phyloP scores from a whole-genome alignment of 305 asterid species.

The Fraxinus ornus region DNA sequence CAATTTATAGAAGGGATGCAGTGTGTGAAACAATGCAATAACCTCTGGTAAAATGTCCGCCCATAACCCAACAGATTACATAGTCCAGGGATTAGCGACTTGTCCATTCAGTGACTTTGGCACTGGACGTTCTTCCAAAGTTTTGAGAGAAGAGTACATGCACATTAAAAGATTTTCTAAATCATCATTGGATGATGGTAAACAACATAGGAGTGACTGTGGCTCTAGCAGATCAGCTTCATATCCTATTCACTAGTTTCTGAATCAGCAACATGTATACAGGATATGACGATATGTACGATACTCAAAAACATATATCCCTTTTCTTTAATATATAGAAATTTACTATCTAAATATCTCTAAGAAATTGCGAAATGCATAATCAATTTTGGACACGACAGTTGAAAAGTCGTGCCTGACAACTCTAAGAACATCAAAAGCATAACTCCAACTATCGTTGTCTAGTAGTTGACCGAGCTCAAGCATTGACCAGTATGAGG shows the following conservation, averaged over 20 bases:
- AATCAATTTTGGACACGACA: background rate
- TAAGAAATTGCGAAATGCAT: background rate
- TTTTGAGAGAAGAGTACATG: background rate
- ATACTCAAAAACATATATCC: background rate
- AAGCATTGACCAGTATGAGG: background rate
- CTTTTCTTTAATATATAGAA: background rate
- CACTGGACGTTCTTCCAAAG: background rate
- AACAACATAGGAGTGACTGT: background rate
- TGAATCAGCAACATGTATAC: background rate
- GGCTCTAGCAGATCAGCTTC: slow-evolving; percentile 5
- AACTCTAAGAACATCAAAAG: background rate
- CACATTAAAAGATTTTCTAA: background rate
- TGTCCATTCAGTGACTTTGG: background rate
- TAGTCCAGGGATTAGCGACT: background rate
- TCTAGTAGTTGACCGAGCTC: background rate
- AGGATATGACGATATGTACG: background rate
- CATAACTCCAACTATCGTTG: background rate
- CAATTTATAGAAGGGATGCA: background rate
- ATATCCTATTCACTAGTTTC: background rate
- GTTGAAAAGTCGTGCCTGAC: background rate
- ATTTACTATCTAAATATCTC: background rate
- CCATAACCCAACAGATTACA: background rate
- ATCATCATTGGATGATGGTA: background rate
- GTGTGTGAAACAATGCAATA: background rate
- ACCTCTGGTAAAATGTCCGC: background rate